Evolutionary conservation across 768 basidiomycete species (phyloP).

Genomic region (Mycena amicta): DNA sequence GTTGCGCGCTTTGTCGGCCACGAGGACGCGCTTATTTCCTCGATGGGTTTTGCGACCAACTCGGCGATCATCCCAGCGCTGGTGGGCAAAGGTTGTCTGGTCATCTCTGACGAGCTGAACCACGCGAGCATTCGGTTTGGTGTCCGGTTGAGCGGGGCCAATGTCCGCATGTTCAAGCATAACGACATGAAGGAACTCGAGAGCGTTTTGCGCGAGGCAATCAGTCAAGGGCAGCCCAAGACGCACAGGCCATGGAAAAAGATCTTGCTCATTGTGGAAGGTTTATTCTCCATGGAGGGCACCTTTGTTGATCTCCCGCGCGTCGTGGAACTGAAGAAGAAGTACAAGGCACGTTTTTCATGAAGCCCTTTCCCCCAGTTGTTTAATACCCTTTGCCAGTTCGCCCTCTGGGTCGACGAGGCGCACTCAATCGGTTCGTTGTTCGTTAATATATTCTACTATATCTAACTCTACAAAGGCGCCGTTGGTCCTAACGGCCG

Average conservation of each 20-base stretch:
- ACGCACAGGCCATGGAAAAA: slow-evolving; percentile 99
- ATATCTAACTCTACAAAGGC: too few species aligned
- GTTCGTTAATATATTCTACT: too few species aligned
- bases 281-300: slow-evolving; percentile 99
- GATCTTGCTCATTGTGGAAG: slow-evolving; percentile 93
- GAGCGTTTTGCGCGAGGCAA: slow-evolving; percentile 78
- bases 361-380: too few species aligned
- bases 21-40: slow-evolving; percentile 88
- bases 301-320: slow-evolving; percentile 83
- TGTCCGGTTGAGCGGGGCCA: slow-evolving; percentile 83
- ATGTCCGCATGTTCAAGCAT: slow-evolving; percentile 94
- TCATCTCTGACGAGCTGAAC: slow-evolving; percentile 97
- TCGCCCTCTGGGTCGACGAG: slow-evolving; percentile 95
- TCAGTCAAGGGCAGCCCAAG: slow-evolving; percentile 96
- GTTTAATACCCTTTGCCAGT: too few species aligned
- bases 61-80: slow-evolving; percentile 92
- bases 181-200: slow-evolving; percentile 90
- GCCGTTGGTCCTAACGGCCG: slow-evolving; percentile 94
- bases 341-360: too few species aligned
- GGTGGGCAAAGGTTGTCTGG: slow-evolving; percentile 85
- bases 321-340: slow-evolving; percentile 84
- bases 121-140: slow-evolving; percentile 96
- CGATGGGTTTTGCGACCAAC: slow-evolving; percentile 97
- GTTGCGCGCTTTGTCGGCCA: slow-evolving; percentile 88
- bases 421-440: slow-evolving; percentile 97